phyloP scores from a whole-genome alignment of 2,329 filamentous ascomycete genomes.

The Dothideomycetes sp. region DNA sequence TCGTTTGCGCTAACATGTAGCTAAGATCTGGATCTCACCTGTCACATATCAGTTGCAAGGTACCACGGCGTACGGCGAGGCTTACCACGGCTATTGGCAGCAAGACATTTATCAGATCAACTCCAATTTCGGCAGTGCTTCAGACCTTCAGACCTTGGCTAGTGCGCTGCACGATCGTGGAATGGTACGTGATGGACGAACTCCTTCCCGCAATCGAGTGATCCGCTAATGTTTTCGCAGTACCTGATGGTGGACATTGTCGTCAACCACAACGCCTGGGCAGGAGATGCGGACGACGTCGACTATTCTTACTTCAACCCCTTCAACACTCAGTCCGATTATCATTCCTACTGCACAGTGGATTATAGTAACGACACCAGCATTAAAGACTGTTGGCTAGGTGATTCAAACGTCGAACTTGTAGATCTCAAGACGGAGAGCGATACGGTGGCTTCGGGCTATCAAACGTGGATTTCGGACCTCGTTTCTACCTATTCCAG shows the following conservation, averaged over 20 bases:
- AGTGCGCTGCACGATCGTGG: slow-evolving; percentile 23
- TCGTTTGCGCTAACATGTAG: slow-evolving; percentile 1
- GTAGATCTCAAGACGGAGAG: slow-evolving; percentile 51
- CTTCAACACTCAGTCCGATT: slow-evolving; percentile 28
- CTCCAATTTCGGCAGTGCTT: slow-evolving; percentile 23
- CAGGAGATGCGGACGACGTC: slow-evolving; percentile 16
- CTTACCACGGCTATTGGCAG: slow-evolving; percentile 49
- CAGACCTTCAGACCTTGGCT: slow-evolving; percentile 24
- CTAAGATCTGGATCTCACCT: slow-evolving; percentile 42
- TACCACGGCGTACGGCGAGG: slow-evolving; percentile 25
- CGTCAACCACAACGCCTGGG: slow-evolving; percentile 26
- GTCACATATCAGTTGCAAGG: slow-evolving; percentile 35
- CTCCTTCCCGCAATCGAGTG: too few relatives aligned
- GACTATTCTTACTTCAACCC: slow-evolving; percentile 26
- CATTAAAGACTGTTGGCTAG: slow-evolving; percentile 42
- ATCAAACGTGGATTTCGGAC: slow-evolving; percentile 47
- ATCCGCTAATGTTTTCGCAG: too few relatives aligned
- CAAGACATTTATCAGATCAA: slow-evolving; percentile 34
- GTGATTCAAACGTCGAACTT: slow-evolving; percentile 43
- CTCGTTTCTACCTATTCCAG: slow-evolving; percentile 49
- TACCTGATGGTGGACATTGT: slow-evolving; percentile 29
- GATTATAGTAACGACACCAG: slow-evolving; percentile 39
- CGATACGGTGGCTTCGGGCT: slow-evolving; percentile 36
- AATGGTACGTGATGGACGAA: slow-evolving; percentile 20
- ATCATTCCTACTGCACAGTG: slow-evolving; percentile 45